phyloP scores from a whole-genome alignment of 768 basidiomycete genomes.

The Lactarius hatsudake region DNA sequence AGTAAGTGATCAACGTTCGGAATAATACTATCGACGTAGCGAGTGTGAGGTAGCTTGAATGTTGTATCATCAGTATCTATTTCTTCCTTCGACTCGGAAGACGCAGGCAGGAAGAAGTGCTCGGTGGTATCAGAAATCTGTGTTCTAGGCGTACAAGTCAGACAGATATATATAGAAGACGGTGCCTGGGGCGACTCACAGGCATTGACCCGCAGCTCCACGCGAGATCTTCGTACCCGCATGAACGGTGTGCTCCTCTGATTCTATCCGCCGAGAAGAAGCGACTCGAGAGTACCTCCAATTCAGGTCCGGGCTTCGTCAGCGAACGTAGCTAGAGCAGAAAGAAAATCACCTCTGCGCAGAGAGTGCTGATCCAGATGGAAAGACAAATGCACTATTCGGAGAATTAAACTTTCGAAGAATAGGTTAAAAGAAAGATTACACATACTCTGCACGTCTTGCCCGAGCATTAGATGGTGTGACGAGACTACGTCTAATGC shows the following conservation, averaged over 20 bases:
- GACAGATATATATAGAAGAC: not conserved
- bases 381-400: conserved; percentile 1
- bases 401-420: not conserved
- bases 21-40: conserved; percentile 4
- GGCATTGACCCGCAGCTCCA: conserved; percentile 6
- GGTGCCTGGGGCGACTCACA: conserved; percentile 3
- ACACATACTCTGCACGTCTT: not conserved
- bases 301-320: not conserved
- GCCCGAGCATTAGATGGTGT: not conserved
- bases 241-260: conserved; percentile 12
- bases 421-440: not conserved
- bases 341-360: conserved; percentile 1
- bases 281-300: not conserved
- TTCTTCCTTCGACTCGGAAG: conserved; percentile 10
- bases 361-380: not conserved
- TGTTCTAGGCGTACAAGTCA: not conserved
- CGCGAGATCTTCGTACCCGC: conserved; percentile 12
- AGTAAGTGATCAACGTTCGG: not conserved
- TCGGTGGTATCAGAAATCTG: not conserved
- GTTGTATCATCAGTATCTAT: conserved; percentile 13
- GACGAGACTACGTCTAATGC: conserved; percentile 1
- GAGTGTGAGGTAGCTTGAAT: conserved; percentile 7
- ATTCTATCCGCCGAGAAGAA: conserved; percentile 9
- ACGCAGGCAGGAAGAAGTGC: conserved; percentile 14
- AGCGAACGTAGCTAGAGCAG: not conserved